Percentiles rank a stretch among this genome's conserved stretches.
Evolutionary conservation across 768 basidiomycete genomes (phyloP).

Genomic region (Rhizopogon roseolus): DNA sequence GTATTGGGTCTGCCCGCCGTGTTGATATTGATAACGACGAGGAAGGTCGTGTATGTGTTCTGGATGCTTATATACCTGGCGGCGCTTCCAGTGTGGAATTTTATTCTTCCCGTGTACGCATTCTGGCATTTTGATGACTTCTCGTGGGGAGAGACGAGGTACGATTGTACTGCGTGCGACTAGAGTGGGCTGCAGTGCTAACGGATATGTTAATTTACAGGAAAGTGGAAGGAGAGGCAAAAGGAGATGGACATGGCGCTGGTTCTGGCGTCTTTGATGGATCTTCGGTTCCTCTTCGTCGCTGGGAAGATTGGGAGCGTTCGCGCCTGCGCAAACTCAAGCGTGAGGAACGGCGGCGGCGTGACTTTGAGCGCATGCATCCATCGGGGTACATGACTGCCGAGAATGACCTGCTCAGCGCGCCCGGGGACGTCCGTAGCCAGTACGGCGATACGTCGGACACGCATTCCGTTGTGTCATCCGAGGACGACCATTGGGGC

Average conservation of each 20-base stretch:
- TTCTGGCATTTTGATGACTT: constrained; percentile 99
- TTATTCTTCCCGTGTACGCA: constrained; percentile 88
- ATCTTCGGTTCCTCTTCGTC: constrained; percentile 78
- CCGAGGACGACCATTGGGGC: constrained; percentile 96
- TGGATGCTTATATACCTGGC: constrained; percentile 97
- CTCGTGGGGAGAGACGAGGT: constrained; percentile 99
- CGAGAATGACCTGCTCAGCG: constrained; percentile 60
- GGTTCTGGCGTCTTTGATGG: constrained; percentile 50
- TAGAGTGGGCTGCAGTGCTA: neutral
- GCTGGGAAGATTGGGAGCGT: constrained; percentile 99
- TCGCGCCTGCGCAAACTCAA: constrained; percentile 87
- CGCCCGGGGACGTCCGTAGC: constrained; percentile 48
- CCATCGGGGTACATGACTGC: constrained; percentile 61
- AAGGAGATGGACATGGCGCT: constrained; percentile 72
- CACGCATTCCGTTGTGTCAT: constrained; percentile 73
- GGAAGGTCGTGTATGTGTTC: constrained; percentile 92
- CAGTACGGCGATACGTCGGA: constrained; percentile 74
- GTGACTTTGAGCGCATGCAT: constrained; percentile 77
- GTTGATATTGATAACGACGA: constrained; percentile 88
- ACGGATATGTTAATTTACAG: constrained; percentile 35
- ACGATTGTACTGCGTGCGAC: constrained; percentile 18
- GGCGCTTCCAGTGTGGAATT: constrained; percentile 96
- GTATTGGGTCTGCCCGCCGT: constrained; percentile 93
- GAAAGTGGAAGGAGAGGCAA: constrained; percentile 91
- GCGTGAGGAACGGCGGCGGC: constrained; percentile 77